phyloP scores from a whole-genome alignment of 2,329 filamentous ascomycete genomes.

The Pestalotiopsis sp. region DNA sequence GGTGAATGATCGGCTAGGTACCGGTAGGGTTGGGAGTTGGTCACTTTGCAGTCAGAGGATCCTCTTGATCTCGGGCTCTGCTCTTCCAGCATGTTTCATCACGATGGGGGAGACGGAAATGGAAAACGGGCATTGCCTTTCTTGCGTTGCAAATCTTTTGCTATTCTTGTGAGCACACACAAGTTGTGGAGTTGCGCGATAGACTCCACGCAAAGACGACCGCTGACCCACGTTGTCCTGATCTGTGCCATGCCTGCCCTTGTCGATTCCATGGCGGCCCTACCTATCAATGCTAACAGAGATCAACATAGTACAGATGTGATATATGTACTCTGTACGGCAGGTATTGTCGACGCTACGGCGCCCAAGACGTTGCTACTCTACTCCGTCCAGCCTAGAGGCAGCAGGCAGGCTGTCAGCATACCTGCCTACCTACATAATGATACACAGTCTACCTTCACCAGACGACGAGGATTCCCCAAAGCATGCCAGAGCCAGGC shows the following conservation, averaged over 20 bases:
- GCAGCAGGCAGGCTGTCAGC: background rate
- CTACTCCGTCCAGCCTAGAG: background rate
- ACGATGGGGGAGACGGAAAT: background rate
- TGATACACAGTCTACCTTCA: background rate
- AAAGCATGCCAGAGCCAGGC: background rate
- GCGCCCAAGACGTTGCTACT: background rate
- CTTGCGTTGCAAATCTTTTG: slow-evolving; percentile 1
- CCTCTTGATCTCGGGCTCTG: background rate
- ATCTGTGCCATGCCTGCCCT: background rate
- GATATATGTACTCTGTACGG: background rate
- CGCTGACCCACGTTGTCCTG: background rate
- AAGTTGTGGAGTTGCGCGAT: background rate
- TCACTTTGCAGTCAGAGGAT: background rate
- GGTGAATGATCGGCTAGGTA: background rate
- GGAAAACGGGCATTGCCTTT: background rate
- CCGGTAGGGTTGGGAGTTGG: background rate
- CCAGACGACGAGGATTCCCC: background rate
- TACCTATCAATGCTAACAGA: background rate
- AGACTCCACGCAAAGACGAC: background rate
- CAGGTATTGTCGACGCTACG: background rate
- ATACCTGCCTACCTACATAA: background rate
- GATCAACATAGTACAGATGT: background rate
- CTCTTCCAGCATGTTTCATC: background rate
- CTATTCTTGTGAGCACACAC: background rate
- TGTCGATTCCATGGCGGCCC: background rate